phyloP scores from a whole-genome alignment of 2,329 filamentous ascomycete genomes.

The Pseudogymnoascus sp. region DNA sequence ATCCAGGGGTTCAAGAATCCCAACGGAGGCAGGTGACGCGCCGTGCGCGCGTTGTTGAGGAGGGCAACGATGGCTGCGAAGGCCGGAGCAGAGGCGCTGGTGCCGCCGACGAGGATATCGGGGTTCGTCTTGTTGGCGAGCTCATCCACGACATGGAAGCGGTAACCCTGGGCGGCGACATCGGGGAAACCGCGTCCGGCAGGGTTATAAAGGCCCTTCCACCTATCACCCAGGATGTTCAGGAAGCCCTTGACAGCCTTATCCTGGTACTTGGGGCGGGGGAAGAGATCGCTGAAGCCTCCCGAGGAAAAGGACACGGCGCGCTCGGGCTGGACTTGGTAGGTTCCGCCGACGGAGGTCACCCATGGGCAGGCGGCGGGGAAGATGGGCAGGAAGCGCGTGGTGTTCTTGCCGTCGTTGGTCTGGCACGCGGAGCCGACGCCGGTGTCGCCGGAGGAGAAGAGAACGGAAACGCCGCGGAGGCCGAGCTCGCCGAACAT shows the following conservation, averaged over 20 bases:
- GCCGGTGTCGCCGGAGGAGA: slow-evolving; percentile 49
- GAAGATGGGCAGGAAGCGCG: slow-evolving; percentile 52
- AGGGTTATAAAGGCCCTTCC: slow-evolving; percentile 40
- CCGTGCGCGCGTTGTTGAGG: slow-evolving; percentile 52
- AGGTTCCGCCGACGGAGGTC: slow-evolving; percentile 56
- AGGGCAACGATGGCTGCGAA: slow-evolving; percentile 51
- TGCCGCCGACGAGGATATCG: slow-evolving; percentile 16
- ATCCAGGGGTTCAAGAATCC: slow-evolving; percentile 56
- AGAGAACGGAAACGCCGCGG: slow-evolving; percentile 57
- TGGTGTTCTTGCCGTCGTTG: slow-evolving; percentile 49
- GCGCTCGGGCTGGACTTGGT: slow-evolving; percentile 38
- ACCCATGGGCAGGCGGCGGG: slow-evolving; percentile 61
- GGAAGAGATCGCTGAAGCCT: slow-evolving; percentile 45
- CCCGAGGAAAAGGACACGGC: slow-evolving; percentile 37
- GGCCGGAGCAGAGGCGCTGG: slow-evolving; percentile 46
- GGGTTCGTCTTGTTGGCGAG: background rate
- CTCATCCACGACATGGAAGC: slow-evolving; percentile 34
- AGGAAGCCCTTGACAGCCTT: slow-evolving; percentile 38
- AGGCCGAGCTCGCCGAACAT: slow-evolving; percentile 58
- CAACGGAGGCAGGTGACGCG: slow-evolving; percentile 35
- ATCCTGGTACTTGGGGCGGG: slow-evolving; percentile 39
- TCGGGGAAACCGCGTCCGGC: slow-evolving; percentile 46
- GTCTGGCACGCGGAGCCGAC: slow-evolving; percentile 39
- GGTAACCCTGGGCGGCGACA: slow-evolving; percentile 47
- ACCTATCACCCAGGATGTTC: slow-evolving; percentile 31